These are phyloP conservation scores for Solanum bulbocastanum DNA, from an alignment of 257 asterid genomes.

Conservation along the genomic window DNA sequence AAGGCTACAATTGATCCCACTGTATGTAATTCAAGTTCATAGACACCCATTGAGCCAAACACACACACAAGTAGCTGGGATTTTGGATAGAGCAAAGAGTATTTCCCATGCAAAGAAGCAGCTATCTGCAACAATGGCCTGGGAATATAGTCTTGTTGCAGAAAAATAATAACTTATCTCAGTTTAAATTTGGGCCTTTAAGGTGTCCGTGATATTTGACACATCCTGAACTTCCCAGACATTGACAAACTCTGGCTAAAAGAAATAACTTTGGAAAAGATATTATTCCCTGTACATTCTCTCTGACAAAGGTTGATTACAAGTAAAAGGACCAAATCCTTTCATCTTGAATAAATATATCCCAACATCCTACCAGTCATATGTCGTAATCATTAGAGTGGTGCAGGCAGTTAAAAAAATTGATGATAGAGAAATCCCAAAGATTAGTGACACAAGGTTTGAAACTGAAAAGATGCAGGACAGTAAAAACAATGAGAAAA, in stretches of 20 bases:
- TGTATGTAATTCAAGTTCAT: background rate
- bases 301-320: background rate
- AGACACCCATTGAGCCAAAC: background rate
- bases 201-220: background rate
- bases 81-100: background rate
- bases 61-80: background rate
- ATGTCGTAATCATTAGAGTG: background rate
- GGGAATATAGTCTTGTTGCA: background rate
- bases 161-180: background rate
- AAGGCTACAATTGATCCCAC: background rate
- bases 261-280: background rate
- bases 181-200: background rate
- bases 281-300: background rate
- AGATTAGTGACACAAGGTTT: background rate
- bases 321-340: background rate
- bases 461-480: background rate
- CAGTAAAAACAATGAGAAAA: background rate
- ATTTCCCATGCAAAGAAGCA: background rate
- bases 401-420: background rate
- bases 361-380: background rate
- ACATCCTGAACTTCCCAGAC: background rate
- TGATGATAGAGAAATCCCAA: background rate
- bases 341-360: background rate
- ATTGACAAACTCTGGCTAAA: background rate
- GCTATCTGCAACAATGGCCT: background rate